Base-by-base conservation (phyloP, 2,329 filamentous ascomycete species). In the Microdochium trichocladiopsis region DNA sequence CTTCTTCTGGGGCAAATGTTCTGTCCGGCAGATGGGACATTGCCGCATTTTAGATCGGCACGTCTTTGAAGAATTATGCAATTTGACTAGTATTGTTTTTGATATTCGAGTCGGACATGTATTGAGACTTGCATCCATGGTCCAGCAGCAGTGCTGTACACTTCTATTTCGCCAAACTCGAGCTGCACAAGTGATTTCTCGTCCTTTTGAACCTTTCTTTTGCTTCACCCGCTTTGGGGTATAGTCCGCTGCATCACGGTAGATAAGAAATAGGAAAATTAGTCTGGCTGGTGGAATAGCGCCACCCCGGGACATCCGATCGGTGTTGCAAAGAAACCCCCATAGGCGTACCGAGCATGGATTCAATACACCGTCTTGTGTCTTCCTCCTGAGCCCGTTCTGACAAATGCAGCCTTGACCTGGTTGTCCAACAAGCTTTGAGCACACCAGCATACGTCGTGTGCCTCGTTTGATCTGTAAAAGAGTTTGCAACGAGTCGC, bases 1-100 rank as follows among this genome's bases (percentile, higher is more conserved):
- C n/a, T n/a, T n/a, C n/a, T n/a, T n/a, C n/a, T n/a, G n/a, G n/a
- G n/a, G n/a, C n/a, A n/a, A n/a, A n/a, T n/a, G n/a, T n/a, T n/a
- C n/a, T n/a, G n/a, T n/a, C n/a, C n/a, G n/a, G n/a, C n/a, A n/a
- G n/a, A n/a, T n/a, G n/a, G n/a, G n/a, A n/a, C n/a, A n/a, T n/a
- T n/a, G n/a, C n/a, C n/a, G n/a, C n/a, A n/a, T n/a, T n/a, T n/a
- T n/a, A n/a, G n/a, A n/a, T n/a, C n/a, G n/a, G n/a, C n/a, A n/a
- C n/a, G n/a, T n/a, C n/a, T n/a, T n/a, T n/a, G n/a, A 12, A 18
- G 12, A 8, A 8, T 16, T 45, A 45, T 45, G 41, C 41, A 45
- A 45, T 45, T 45, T 45, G 41, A 45, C 41, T 45, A 23, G 21
- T 45, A 45, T 45, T 45, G 14, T 45, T 45, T 45, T 45, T 45